Evolutionary conservation across 1,139 yeast species (phyloP).

Genomic region (Kodamaea alishanica): DNA sequence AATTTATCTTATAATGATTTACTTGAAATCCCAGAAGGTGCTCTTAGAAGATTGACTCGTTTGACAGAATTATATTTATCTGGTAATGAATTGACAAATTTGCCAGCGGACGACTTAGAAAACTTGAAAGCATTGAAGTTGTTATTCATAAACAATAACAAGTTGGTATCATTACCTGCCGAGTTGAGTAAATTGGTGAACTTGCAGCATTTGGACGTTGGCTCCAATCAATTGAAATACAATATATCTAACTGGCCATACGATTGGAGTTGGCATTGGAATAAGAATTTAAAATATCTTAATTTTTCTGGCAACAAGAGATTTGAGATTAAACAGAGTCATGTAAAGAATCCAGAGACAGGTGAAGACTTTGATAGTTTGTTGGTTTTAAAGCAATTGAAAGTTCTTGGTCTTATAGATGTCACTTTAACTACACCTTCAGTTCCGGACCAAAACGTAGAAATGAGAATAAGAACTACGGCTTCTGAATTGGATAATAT

Average conservation of each 20-base stretch:
- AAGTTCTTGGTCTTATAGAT: constrained; percentile 86
- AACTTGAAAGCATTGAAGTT: constrained; percentile 54
- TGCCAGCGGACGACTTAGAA: constrained; percentile 85
- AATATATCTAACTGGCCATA: constrained; percentile 92
- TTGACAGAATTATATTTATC: constrained; percentile 73
- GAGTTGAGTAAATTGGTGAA: constrained; percentile 70
- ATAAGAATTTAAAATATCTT: constrained; percentile 68
- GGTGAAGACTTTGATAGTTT: constrained; percentile 69
- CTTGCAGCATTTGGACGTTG: constrained; percentile 78
- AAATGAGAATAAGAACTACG: constrained; percentile 85
- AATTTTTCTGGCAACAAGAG: constrained; percentile 92
- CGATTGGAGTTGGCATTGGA: constrained; percentile 98
- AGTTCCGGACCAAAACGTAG: constrained; percentile 84
- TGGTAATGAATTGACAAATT: constrained; percentile 74
- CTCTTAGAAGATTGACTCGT: constrained; percentile 53
- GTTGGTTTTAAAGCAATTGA: constrained; percentile 64
- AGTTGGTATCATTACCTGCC: constrained; percentile 82
- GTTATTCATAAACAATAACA: constrained; percentile 76
- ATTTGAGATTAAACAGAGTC: constrained; percentile 75
- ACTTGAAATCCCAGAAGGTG: constrained; percentile 75
- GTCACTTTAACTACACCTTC: constrained; percentile 81
- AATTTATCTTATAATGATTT: constrained; percentile 83
- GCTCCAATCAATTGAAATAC: constrained; percentile 85
- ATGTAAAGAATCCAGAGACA: constrained; percentile 43
- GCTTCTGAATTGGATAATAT: constrained; percentile 77